phyloP scores from a whole-genome alignment of 1,284 basidiomycete genomes.

The Apiotrichum mycotoxinovorans region DNA sequence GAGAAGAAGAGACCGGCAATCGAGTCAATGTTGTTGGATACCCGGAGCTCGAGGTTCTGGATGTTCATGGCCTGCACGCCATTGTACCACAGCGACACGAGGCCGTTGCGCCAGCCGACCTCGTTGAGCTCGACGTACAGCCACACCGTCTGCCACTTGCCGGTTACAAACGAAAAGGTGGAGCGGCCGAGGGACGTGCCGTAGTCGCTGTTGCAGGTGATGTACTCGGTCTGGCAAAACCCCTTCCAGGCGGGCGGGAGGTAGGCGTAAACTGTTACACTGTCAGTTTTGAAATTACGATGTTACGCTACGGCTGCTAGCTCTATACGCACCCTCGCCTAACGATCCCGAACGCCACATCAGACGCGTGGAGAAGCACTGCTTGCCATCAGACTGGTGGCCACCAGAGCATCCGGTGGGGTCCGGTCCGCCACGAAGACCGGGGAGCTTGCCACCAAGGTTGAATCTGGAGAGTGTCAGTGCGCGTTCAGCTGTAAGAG shows the following conservation, averaged over 20 bases:
- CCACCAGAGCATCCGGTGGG: constrained; percentile 47
- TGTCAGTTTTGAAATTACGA: too few species aligned
- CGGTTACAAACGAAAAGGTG: constrained; percentile 40
- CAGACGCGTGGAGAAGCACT: constrained; percentile 48
- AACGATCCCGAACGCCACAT: constrained; percentile 48
- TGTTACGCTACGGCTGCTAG: too few species aligned
- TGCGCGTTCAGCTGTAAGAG: background rate
- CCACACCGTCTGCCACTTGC: constrained; percentile 46
- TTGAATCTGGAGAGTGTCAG: constrained; percentile 20
- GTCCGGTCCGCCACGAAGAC: constrained; percentile 46
- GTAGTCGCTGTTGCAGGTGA: constrained; percentile 49
- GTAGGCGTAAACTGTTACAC: constrained; percentile 47
- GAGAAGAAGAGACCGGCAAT: constrained; percentile 48
- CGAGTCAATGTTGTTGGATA: constrained; percentile 26
- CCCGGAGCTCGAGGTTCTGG: constrained; percentile 43
- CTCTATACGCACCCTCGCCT: constrained; percentile 37
- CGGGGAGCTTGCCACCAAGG: constrained; percentile 50
- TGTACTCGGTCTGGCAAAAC: constrained; percentile 34
- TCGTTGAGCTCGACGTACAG: constrained; percentile 48
- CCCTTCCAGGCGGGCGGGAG: constrained; percentile 35
- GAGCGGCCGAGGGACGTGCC: constrained; percentile 49
- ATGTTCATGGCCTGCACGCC: constrained; percentile 41
- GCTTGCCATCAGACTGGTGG: constrained; percentile 41
- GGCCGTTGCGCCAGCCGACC: constrained; percentile 40
- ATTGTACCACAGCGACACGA: constrained; percentile 46